A percentile compares a stretch with the other conserved stretches of the same genome.
Evolutionary conservation across 129 eudicot species (phyloP).

Genomic region (Oenanthe sinensis): DNA sequence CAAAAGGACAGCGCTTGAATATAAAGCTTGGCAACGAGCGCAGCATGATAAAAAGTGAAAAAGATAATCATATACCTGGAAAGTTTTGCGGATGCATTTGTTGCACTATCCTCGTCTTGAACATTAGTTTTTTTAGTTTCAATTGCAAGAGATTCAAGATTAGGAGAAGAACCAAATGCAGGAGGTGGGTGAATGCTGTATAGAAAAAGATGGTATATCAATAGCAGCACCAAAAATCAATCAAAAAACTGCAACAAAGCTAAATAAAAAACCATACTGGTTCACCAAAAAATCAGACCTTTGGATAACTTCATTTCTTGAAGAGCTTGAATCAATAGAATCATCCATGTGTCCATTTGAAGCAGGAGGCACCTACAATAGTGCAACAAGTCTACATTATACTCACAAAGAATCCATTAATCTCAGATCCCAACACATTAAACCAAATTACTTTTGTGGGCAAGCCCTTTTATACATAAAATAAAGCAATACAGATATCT

Average conservation of each 20-base stretch:
- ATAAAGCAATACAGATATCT: background rate
- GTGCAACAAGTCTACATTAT: background rate
- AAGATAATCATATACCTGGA: constrained; percentile 40
- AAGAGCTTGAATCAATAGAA: constrained; percentile 39
- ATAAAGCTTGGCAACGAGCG: background rate
- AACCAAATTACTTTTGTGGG: background rate
- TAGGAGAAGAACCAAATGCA: constrained; percentile 93
- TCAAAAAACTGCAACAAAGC: constrained; percentile 7
- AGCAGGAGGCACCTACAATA: constrained; percentile 55
- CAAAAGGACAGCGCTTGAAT: constrained; percentile 12
- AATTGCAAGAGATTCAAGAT: constrained; percentile 91
- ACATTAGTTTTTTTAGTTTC: constrained; percentile 55
- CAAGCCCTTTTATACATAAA: background rate
- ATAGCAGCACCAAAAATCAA: background rate
- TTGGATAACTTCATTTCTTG: constrained; percentile 34
- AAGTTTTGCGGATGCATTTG: constrained; percentile 27
- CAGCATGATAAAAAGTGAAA: background rate
- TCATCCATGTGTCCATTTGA: constrained; percentile 42
- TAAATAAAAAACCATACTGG: background rate
- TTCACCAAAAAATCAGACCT: constrained; percentile 34
- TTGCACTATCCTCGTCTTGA: constrained; percentile 42
- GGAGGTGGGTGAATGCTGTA: constrained; percentile 85
- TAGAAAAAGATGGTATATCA: constrained; percentile 18
- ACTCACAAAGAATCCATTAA: background rate
- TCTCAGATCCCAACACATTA: background rate